phyloP scores from a whole-genome alignment of 768 basidiomycete species.

The Psilocybe cyanescens region DNA sequence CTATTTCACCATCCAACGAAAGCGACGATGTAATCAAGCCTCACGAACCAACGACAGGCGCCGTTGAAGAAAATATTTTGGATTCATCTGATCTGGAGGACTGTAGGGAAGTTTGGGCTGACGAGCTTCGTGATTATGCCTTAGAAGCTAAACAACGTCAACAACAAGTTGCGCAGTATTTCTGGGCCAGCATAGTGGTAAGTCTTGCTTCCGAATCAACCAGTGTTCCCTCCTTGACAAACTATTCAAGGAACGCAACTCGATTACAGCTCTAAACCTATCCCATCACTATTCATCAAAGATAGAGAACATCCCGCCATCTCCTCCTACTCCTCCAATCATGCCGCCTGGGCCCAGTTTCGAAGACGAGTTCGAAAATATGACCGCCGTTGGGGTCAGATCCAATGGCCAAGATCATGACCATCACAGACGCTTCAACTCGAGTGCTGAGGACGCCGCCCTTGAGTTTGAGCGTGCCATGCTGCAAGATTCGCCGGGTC shows the following conservation, averaged over 20 bases:
- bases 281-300: constrained; percentile 60
- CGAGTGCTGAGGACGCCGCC: constrained; percentile 58
- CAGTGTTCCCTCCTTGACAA: constrained; percentile 2
- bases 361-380: constrained; percentile 34
- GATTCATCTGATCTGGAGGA: constrained; percentile 83
- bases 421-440: constrained; percentile 28
- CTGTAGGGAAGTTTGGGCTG: constrained; percentile 76
- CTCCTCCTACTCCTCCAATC: constrained; percentile 36
- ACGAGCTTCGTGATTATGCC: constrained; percentile 70
- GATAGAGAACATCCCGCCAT: constrained; percentile 48
- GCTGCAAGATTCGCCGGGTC: constrained; percentile 40
- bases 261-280: constrained; percentile 58
- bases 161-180: constrained; percentile 74
- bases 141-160: constrained; percentile 75
- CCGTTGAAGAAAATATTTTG: constrained; percentile 48
- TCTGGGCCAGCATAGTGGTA: constrained; percentile 69
- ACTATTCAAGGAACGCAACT: constrained; percentile 67
- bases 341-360: constrained; percentile 19
- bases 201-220: constrained; percentile 20
- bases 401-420: constrained; percentile 36
- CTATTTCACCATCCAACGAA: constrained; percentile 29
- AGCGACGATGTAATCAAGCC: constrained; percentile 26
- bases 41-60: constrained; percentile 30
- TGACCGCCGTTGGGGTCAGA: constrained; percentile 22
- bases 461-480: constrained; percentile 60